Evolutionary conservation across 2,329 filamentous ascomycete genomes (phyloP), one percentile per base, ranked within the genome.

Genomic region (Pseudocercospora eumusae): DNA sequence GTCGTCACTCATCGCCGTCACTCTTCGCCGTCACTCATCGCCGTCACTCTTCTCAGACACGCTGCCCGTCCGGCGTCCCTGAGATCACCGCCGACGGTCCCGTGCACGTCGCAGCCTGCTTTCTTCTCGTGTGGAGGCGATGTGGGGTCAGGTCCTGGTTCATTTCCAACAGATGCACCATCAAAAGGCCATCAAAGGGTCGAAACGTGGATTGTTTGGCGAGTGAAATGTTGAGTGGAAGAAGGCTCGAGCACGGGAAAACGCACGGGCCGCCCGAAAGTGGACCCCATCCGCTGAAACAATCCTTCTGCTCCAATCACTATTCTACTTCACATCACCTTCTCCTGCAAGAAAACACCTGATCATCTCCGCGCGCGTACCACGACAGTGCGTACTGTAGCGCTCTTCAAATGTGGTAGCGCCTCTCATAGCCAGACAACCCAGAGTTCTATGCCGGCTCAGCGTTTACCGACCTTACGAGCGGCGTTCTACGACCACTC

Each of bases 21-120:
- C 58, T 49, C 53, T 56, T 40, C 65, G 54, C 47, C 57, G 57
- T 33, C 47, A 56, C 44, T 25, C 27, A 21, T 27, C 28, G 31
- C 59, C 63, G 64, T 67, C 57, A 60, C 58, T 49, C 53, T 56
- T 40, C 65, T 44, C 53, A 65, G 60, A 65, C 62, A 57, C 56
- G 47, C 62, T 28, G 56, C 33, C 44, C 57, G 58, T 57, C 47
- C n/a, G n/a, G n/a, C n/a, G n/a, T n/a, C n/a, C n/a, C n/a, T n/a
- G n/a, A 50, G 42, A 20, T 40, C 57, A 20, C 25, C 33, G n/a
- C n/a, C n/a, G n/a, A n/a, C n/a, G 60, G 52, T 40, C 47, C 47
- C 31, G 47, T 52, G 1, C 21, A 31, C 49, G 49, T 61, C 44
- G 56, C 58, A 56, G 42, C 25, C 21, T n/a, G 56, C 20, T 40